Base-by-base conservation (phyloP, 768 basidiomycete species). In the Lentinula sp. region DNA sequence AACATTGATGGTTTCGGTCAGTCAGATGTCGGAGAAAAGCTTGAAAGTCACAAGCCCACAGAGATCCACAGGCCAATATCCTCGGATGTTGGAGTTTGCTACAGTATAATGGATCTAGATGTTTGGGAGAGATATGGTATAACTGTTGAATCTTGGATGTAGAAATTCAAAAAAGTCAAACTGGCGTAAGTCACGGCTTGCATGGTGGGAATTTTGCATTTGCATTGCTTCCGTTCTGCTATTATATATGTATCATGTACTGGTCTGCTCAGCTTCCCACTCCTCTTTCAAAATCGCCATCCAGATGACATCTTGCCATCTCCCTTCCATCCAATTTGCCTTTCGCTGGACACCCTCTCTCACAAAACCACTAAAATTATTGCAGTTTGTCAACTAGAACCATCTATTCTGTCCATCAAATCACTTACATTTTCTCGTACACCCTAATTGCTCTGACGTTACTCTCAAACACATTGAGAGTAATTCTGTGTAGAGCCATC, bases 211-310 rank as follows among this genome's bases (percentile, higher is more conserved):
- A 40, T 40, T 40, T 40, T 15, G 1, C 39, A 15, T 11, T 11
- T 4, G 15, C 39, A 40, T 57, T 42, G 9, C 4, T 55, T 23
- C 6, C 23, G 23, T 23, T 23, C 28, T 28, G 28, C 28, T 28
- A 28, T 4, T 2, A 23, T 23, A 3, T 3, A 2, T 23, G 2
- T 23, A 23, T 23, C 28, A 28, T 28, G 28, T 28, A 28, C 28
- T 28, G 10, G 45, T n/a, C 21, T 46, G 16, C 45, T 46, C 1
- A 18, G 53, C 34, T 55, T 66, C 65, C 77, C 77, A 79, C 57
- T 78, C 77, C 43, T 78, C 74, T n/a, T 69, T 70, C 55, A 78
- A 60, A 31, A 77, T 67, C 11, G 71, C 73, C 78, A 79, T 78
- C 37, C 67, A 55, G 34, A 78, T 62, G 11, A 67, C 65, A 59